Percentiles rank a stretch among this genome's conserved stretches.
phyloP scores from a whole-genome alignment of 768 basidiomycete genomes.

The Leucosporidium yakuticum region DNA sequence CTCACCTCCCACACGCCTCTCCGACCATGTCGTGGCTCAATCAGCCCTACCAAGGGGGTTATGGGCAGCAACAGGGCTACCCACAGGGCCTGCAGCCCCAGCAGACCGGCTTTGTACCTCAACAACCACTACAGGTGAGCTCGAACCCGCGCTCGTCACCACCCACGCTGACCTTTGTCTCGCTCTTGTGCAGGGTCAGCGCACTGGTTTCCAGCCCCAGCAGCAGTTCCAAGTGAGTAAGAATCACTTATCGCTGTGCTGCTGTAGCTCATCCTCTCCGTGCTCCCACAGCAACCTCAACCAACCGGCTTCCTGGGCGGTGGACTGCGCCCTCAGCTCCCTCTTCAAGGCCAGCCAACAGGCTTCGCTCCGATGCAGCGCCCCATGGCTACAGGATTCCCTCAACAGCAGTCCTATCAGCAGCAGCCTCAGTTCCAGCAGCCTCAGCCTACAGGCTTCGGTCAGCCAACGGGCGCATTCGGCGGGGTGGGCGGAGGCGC shows the following conservation, averaged over 20 bases:
- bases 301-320: conserved; percentile 63
- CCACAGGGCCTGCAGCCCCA: neutral
- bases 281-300: conserved; percentile 48
- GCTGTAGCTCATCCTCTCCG: conserved; percentile 1
- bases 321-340: conserved; percentile 23
- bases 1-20: neutral
- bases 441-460: conserved; percentile 12
- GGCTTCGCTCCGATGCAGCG: conserved; percentile 43
- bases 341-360: conserved; percentile 59
- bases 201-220: conserved; percentile 40
- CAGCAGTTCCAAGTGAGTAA: conserved; percentile 50
- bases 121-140: conserved; percentile 40
- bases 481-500: conserved; percentile 14
- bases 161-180: conserved; percentile 4
- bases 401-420: conserved; percentile 47
- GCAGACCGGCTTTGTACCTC: conserved; percentile 50
- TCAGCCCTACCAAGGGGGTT: conserved; percentile 27
- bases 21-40: conserved; percentile 24
- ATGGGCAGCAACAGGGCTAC: conserved; percentile 17
- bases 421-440: conserved; percentile 7
- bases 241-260: conserved; percentile 29
- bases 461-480: conserved; percentile 1
- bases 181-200: conserved; percentile 47
- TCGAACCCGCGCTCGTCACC: conserved; percentile 23
- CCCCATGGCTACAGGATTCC: conserved; percentile 42